Evolutionary conservation across 257 asterid species (phyloP).

Genomic region (Agastache rugosa): DNA sequence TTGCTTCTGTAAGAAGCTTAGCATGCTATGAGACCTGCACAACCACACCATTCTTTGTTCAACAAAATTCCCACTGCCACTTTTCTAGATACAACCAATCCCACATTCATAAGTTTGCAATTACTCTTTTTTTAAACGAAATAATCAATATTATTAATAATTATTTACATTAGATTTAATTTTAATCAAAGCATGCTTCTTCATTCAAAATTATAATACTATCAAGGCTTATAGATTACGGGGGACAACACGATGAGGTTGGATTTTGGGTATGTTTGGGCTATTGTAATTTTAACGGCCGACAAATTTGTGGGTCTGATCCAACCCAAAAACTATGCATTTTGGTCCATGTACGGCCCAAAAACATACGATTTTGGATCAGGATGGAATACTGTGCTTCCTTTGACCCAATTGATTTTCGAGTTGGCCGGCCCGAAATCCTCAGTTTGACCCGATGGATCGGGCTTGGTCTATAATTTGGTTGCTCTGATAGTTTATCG

Average conservation of each 20-base stretch:
- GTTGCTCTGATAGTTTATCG: too few species aligned
- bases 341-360: too few species aligned
- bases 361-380: too few species aligned
- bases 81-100: not conserved
- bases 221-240: not conserved
- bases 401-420: too few species aligned
- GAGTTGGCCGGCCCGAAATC: too few species aligned
- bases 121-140: not conserved
- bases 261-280: not conserved
- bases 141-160: not conserved
- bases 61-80: constrained; percentile 17
- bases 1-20: constrained; percentile 52
- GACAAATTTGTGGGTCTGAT: too few species aligned
- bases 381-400: too few species aligned
- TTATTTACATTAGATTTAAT: not conserved
- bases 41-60: constrained; percentile 26
- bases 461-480: too few species aligned
- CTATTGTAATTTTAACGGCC: too few species aligned
- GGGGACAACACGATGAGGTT: not conserved
- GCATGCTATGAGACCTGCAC: constrained; percentile 53
- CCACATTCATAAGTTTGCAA: not conserved
- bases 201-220: not conserved
- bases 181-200: constrained; percentile 27
- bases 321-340: too few species aligned
- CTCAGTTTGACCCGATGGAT: too few species aligned